Evolutionary conservation across 2,329 filamentous ascomycete species (phyloP), one percentile per base, ranked within the genome.

Genomic region (Diaporthe amygdali): DNA sequence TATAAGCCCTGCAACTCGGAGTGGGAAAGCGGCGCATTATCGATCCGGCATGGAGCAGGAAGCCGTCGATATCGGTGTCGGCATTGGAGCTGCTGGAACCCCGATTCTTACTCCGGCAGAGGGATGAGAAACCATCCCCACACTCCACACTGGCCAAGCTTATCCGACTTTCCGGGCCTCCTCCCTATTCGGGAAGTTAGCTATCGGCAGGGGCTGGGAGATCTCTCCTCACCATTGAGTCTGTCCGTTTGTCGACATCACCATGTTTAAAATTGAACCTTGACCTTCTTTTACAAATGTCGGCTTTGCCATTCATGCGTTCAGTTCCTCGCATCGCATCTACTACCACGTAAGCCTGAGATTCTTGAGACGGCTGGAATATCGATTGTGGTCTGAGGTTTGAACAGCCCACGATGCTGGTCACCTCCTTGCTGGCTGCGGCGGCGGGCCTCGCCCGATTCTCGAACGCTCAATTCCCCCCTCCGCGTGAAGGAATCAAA

Each of bases 381-480:
- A 34, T 25, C 7, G 27, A n/a, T 12, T 63, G 22, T n/a, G 56
- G 56, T 25, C 20, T 3, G 30, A 63, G 41, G 27, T 25, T 17
- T 14, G 17, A 17, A 6, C 1, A 51, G 17, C 32, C 8, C 5
- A 41, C 27, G 20, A 71, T 55, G 46, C 51, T 72, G 64, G 20
- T 52, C 30, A 52, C 64, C 22, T 20, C 37, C 17, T 25, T 64
- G 34, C 56, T 72, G 20, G 63, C 49, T 22, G 30, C 34, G 27
- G 46, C 39, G 47, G 67, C 54, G 15, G 30, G 51, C 20, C 34
- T 72, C 49, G 64, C 37, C 25, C 49, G 61, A 10, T 22, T 71
- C 41, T 52, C 63, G 15, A n/a, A 55, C 9, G 72, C 70, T 2
- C 72, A 73, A n/a, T 72, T 73, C 32, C 72, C 72, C 0, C 72